phyloP scores from a whole-genome alignment of 2,329 filamentous ascomycete species.

The Periconia sp. region DNA sequence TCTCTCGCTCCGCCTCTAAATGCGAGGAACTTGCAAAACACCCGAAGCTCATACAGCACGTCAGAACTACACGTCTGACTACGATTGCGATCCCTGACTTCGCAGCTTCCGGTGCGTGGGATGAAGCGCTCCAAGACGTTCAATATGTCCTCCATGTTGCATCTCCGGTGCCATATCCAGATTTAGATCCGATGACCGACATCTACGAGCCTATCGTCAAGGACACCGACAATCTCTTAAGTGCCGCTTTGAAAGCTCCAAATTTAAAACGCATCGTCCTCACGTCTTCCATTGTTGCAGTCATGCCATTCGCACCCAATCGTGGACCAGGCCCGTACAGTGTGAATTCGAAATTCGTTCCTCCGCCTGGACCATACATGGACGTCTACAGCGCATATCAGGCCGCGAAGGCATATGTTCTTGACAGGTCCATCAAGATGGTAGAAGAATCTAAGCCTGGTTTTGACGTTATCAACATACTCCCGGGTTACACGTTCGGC shows the following conservation, averaged over 20 bases:
- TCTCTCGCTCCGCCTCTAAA: neutral
- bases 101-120: neutral
- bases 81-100: neutral
- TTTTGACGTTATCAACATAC: constrained; percentile 1
- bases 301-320: neutral
- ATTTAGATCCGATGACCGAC: constrained; percentile 1
- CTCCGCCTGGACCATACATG: neutral
- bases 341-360: neutral
- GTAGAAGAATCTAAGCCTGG: neutral
- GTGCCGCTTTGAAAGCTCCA: neutral
- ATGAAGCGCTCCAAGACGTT: neutral
- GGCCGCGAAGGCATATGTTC: neutral
- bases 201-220: constrained; percentile 5
- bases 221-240: neutral
- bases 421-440: neutral
- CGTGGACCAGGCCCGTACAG: neutral
- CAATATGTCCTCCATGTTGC: constrained; percentile 4
- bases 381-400: constrained; percentile 2
- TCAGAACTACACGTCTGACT: neutral
- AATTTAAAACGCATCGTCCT: neutral
- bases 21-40: neutral
- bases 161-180: neutral
- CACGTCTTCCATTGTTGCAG: constrained; percentile 1
- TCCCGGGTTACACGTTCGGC: constrained; percentile 2
- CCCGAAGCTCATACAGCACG: neutral